Evolutionary conservation across 2,329 filamentous ascomycete genomes (phyloP), one percentile per base, ranked within the genome.

Genomic region (Clarireedia hainanense): DNA sequence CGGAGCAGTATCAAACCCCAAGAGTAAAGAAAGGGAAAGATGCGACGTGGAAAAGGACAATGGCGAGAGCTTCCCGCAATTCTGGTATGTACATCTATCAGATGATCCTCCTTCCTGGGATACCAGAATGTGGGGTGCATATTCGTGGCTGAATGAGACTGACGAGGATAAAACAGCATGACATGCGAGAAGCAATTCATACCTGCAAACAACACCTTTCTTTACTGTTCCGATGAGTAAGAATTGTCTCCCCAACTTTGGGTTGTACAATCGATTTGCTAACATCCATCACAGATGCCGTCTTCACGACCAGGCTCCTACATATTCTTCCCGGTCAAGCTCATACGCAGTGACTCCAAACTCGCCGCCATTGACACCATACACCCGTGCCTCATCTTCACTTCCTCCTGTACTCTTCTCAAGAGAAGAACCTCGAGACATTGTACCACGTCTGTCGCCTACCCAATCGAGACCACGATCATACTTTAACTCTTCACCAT

Each of bases 151-250:
- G 50, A 39, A 20, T 37, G 40, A 46, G 20, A 57, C 63, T 66
- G 60, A 66, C 63, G 49, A 63, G 58, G 60, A 17, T 30, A 51
- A 24, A 47, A 47, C 64, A 85, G 82, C 70, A 85, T 84, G 81
- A 79, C 76, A 9, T 85, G 82, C 69, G 82, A 85, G 68, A 85
- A 84, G 71, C 81, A 85, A 70, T 85, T 85, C 67, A 70, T 82
- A 24, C 76, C 80, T 50, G 73, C 76, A 42, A 78, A 81, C 65
- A 80, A 80, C 63, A 78, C 74, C 59, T 74, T 76, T 58, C 69
- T 84, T 45, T 85, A 85, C 72, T 85, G 82, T 70, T 85, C 82
- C 39, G 80, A 84, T 66, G 71, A 74, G 80, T 84, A 75, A 71
- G 80, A 75, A 14, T 36, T 23, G n/a, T 14, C 46, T 6, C 23